Evolutionary conservation across 2,329 filamentous ascomycete species (phyloP).

Genomic region (Beauveria sp.): DNA sequence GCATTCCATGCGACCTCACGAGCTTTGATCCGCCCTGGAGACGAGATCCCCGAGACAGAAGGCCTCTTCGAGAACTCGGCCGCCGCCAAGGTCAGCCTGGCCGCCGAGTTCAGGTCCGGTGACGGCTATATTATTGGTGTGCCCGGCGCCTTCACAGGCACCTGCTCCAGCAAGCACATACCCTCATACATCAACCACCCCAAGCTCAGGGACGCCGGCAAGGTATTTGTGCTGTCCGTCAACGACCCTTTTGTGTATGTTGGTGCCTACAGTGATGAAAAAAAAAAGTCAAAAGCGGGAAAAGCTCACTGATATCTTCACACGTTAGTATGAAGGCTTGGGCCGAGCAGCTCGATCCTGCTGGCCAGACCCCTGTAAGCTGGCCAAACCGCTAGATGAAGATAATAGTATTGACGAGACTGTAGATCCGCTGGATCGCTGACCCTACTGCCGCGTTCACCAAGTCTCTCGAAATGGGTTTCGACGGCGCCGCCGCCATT

Average conservation of each 20-base stretch:
- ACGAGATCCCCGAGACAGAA: conserved; percentile 68
- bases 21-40: conserved; percentile 65
- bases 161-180: conserved; percentile 59
- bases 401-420: not conserved
- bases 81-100: conserved; percentile 83
- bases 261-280: not conserved
- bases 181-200: conserved; percentile 80
- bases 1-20: conserved; percentile 59
- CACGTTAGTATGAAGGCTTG: conserved; percentile 75
- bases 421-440: conserved; percentile 80
- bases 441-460: conserved; percentile 77
- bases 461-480: conserved; percentile 72
- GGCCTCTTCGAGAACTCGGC: conserved; percentile 79
- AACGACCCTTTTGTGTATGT: conserved; percentile 92
- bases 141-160: conserved; percentile 64
- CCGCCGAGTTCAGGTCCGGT: conserved; percentile 61
- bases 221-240: conserved; percentile 84
- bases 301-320: not conserved
- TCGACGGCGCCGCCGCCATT: conserved; percentile 63
- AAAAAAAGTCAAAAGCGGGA: not conserved
- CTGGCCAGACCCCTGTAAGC: conserved; percentile 66
- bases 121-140: conserved; percentile 81
- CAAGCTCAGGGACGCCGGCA: conserved; percentile 68
- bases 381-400: no score
- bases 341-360: conserved; percentile 69